Evolutionary conservation across 2,329 filamentous ascomycete genomes (phyloP).

Genomic region (Paracamarosporium sp.): DNA sequence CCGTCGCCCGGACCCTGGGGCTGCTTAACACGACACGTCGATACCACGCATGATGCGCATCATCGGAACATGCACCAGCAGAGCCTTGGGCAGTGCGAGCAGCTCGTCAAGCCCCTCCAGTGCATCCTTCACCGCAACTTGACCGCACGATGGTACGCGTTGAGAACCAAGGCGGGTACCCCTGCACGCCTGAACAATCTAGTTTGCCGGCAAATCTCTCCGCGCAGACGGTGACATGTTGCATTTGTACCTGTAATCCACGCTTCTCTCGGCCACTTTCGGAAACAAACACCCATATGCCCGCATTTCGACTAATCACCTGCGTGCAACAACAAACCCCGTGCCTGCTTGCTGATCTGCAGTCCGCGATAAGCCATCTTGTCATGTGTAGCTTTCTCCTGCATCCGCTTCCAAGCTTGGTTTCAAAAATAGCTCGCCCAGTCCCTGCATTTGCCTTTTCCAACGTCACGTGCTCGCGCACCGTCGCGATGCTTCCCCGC

Average conservation of each 20-base stretch:
- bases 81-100: neutral
- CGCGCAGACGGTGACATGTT: conserved; percentile 2
- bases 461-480: neutral
- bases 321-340: no score
- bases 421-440: neutral
- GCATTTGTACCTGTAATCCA: no score
- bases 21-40: neutral
- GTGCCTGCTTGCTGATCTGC: no score
- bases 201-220: neutral
- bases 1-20: conserved; percentile 14
- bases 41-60: no score
- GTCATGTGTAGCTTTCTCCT: no score
- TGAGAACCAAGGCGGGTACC: conserved; percentile 1
- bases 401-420: no score
- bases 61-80: neutral
- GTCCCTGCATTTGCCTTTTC: neutral
- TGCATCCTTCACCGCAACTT: conserved; percentile 3
- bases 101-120: neutral
- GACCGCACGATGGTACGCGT: conserved; percentile 1
- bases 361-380: no score
- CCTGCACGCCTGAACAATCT: neutral
- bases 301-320: no score
- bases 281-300: neutral
- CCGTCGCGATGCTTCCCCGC: neutral
- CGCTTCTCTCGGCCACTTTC: neutral